Evolutionary conservation across 805 yeast genomes (phyloP).

Genomic region (Monosporozyma yasuniensis): DNA sequence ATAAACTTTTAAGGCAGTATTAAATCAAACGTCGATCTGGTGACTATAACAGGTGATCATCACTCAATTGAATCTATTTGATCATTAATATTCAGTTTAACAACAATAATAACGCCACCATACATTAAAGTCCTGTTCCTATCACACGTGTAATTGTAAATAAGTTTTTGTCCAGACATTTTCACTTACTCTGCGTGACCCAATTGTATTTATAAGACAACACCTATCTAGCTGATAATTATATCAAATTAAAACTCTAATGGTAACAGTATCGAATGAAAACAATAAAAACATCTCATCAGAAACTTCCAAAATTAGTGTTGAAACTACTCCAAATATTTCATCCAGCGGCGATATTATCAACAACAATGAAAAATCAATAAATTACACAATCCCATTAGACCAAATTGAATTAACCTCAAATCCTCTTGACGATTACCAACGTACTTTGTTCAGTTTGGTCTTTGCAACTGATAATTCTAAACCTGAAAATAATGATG

Average conservation of each 20-base stretch:
- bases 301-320: no score
- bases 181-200: background rate
- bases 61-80: background rate
- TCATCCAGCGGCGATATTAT: background rate
- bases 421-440: slow-evolving; percentile 3
- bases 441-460: slow-evolving; percentile 1
- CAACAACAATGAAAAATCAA: background rate
- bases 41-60: background rate
- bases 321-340: background rate
- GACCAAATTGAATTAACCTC: slow-evolving; percentile 3
- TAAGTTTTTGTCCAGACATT: background rate
- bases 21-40: no score
- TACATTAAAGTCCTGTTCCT: background rate
- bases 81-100: background rate
- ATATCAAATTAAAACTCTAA: background rate
- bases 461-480: background rate
- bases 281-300: background rate
- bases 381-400: background rate
- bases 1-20: background rate
- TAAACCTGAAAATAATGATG: background rate
- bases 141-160: background rate
- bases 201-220: background rate
- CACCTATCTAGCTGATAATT: background rate
- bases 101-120: background rate
- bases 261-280: background rate